Percentiles rank a stretch among this genome's conserved stretches.
These are phyloP conservation scores for Pseudohalonectria lignicola DNA, from an alignment of 2,329 filamentous ascomycete genomes.

Conservation along the genomic window DNA sequence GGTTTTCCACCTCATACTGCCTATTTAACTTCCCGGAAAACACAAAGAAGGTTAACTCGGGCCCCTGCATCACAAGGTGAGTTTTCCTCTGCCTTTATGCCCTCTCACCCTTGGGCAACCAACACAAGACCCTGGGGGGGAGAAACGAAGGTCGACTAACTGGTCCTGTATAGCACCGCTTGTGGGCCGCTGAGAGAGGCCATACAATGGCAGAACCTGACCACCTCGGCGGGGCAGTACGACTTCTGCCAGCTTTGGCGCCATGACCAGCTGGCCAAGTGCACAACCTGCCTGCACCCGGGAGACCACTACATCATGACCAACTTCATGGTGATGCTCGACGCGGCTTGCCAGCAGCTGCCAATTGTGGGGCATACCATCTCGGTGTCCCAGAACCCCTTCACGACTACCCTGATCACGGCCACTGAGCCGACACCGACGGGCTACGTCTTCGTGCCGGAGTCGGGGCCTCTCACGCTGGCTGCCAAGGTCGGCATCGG, in stretches of 20 bases:
- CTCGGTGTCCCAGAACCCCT: slow-evolving; percentile 39
- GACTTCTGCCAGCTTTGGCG: slow-evolving; percentile 44
- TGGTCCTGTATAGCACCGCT: slow-evolving; percentile 34
- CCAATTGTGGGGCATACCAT: slow-evolving; percentile 34
- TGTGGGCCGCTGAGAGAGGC: slow-evolving; percentile 37
- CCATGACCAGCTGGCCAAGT: slow-evolving; percentile 26
- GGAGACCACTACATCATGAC: slow-evolving; percentile 28
- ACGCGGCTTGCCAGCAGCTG: slow-evolving; percentile 44
- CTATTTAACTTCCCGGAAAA: slow-evolving; percentile 38
- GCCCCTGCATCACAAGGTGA: slow-evolving; percentile 43
- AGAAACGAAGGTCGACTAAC: too few relatives aligned
- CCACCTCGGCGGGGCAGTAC: slow-evolving; percentile 30
- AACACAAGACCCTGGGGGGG: too few relatives aligned
- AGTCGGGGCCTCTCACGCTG: slow-evolving; percentile 36
- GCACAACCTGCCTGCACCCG: slow-evolving; percentile 33
- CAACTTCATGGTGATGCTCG: slow-evolving; percentile 43
- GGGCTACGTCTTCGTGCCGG: slow-evolving; percentile 23
- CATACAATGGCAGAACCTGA: slow-evolving; percentile 37
- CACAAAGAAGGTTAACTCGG: slow-evolving; percentile 20
- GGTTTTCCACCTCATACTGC: slow-evolving; percentile 44
- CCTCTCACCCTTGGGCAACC: slow-evolving; percentile 2
- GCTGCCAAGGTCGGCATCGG: slow-evolving; percentile 49
- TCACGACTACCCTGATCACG: slow-evolving; percentile 34
- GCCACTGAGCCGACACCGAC: slow-evolving; percentile 36
- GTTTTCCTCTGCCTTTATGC: slow-evolving; percentile 2